These are phyloP conservation scores for Polygonum aviculare DNA, from an alignment of 148 eudicot species.

Conservation along the genomic window DNA sequence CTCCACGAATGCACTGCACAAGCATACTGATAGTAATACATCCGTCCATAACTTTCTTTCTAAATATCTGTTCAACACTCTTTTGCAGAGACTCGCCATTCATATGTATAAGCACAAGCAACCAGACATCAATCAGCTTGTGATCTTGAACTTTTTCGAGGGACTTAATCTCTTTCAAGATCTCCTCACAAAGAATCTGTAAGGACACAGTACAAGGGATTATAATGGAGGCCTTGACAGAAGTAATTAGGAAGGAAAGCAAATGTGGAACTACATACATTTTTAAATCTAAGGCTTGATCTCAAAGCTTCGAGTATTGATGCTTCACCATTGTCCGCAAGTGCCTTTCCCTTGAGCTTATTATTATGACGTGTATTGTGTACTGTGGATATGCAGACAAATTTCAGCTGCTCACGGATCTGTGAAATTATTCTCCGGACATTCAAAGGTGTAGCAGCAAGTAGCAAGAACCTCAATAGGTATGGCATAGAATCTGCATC, in stretches of 20 bases:
- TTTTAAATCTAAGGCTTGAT: constrained; percentile 51
- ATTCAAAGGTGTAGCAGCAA: constrained; percentile 39
- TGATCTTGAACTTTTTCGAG: constrained; percentile 38
- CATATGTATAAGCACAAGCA: constrained; percentile 41
- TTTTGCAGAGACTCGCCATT: constrained; percentile 41
- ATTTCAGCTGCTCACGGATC: constrained; percentile 42
- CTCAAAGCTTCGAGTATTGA: constrained; percentile 43
- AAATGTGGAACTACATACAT: constrained; percentile 20
- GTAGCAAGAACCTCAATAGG: constrained; percentile 48
- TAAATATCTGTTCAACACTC: constrained; percentile 42
- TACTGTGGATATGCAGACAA: constrained; percentile 24
- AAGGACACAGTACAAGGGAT: not conserved
- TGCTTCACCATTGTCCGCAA: constrained; percentile 32
- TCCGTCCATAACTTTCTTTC: constrained; percentile 46
- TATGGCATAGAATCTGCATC: constrained; percentile 47
- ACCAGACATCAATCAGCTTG: constrained; percentile 55
- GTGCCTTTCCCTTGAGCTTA: constrained; percentile 40
- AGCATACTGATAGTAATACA: constrained; percentile 32
- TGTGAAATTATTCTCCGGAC: constrained; percentile 45
- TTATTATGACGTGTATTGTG: constrained; percentile 18
- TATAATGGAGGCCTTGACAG: not conserved
- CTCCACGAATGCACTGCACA: constrained; percentile 40
- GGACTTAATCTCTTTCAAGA: constrained; percentile 43
- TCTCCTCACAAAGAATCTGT: constrained; percentile 47
- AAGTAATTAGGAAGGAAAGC: not conserved